These are phyloP conservation scores for Chenopodium berlandieri DNA, from an alignment of 148 eudicot genomes.

Conservation along the genomic window DNA sequence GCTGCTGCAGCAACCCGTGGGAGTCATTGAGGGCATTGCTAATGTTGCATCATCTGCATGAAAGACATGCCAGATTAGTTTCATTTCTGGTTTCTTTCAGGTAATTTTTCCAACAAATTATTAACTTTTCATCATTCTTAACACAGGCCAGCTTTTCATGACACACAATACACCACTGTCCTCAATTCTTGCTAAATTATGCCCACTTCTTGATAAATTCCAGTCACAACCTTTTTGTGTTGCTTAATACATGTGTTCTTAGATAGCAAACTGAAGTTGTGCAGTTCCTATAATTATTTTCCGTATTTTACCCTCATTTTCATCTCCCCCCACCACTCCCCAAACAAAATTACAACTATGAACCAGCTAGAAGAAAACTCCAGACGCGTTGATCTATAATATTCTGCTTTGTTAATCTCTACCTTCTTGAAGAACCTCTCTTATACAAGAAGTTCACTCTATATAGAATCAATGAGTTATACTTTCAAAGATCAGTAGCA, in stretches of 20 bases:
- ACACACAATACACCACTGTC: background rate
- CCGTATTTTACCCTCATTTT: no score
- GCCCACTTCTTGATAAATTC: background rate
- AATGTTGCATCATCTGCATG: constrained; percentile 37
- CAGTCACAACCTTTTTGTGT: background rate
- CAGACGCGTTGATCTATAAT: no score
- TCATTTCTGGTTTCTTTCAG: background rate
- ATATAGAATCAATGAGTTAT: background rate
- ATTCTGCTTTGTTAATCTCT: no score
- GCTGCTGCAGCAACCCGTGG: constrained; percentile 40
- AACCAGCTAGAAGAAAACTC: no score
- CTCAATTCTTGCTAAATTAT: background rate
- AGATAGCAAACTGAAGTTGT: background rate
- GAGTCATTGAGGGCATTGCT: constrained; percentile 16
- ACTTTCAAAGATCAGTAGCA: background rate
- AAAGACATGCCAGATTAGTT: constrained; percentile 2
- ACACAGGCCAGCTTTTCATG: background rate
- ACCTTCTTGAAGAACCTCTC: no score
- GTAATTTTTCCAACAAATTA: background rate
- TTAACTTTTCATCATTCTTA: background rate
- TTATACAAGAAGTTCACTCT: no score
- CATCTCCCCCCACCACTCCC: no score
- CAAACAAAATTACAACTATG: no score
- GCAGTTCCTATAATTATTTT: background rate
- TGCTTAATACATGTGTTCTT: background rate